Evolutionary conservation across 768 basidiomycete species (phyloP).

Genomic region (Crassisporium funariophilum): DNA sequence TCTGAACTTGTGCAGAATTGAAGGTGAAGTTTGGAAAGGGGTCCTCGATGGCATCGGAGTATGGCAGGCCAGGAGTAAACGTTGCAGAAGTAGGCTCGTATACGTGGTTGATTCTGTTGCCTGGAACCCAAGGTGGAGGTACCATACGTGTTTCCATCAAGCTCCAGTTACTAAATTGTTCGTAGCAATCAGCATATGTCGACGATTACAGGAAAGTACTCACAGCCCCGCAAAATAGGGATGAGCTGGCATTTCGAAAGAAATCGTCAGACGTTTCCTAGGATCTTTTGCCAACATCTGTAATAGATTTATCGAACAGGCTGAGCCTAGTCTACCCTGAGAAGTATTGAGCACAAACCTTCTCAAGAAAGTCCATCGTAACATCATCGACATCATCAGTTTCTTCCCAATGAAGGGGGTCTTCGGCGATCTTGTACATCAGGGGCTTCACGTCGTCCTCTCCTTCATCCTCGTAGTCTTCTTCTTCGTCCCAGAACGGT

Average conservation of each 20-base stretch:
- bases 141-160: slow-evolving; percentile 23
- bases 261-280: slow-evolving; percentile 25
- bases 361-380: slow-evolving; percentile 27
- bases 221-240: slow-evolving; percentile 34
- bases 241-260: slow-evolving; percentile 30
- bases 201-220: slow-evolving; percentile 8
- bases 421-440: slow-evolving; percentile 22
- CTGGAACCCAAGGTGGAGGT: slow-evolving; percentile 28
- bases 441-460: slow-evolving; percentile 19
- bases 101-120: slow-evolving; percentile 19
- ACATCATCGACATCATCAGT: slow-evolving; percentile 27
- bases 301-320: neutral
- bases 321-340: neutral
- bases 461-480: slow-evolving; percentile 12
- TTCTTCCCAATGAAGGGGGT: slow-evolving; percentile 22
- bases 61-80: slow-evolving; percentile 17
- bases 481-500: slow-evolving; percentile 25
- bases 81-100: slow-evolving; percentile 18
- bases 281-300: slow-evolving; percentile 33
- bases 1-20: slow-evolving; percentile 11
- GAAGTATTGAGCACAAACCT: slow-evolving; percentile 13
- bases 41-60: slow-evolving; percentile 15
- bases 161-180: slow-evolving; percentile 26
- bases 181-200: neutral
- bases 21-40: slow-evolving; percentile 23